Percentiles rank a stretch among this genome's conserved stretches.
These are phyloP conservation scores for Dalbergia oliveri DNA, from an alignment of 306 rosid species.

Conservation along the genomic window DNA sequence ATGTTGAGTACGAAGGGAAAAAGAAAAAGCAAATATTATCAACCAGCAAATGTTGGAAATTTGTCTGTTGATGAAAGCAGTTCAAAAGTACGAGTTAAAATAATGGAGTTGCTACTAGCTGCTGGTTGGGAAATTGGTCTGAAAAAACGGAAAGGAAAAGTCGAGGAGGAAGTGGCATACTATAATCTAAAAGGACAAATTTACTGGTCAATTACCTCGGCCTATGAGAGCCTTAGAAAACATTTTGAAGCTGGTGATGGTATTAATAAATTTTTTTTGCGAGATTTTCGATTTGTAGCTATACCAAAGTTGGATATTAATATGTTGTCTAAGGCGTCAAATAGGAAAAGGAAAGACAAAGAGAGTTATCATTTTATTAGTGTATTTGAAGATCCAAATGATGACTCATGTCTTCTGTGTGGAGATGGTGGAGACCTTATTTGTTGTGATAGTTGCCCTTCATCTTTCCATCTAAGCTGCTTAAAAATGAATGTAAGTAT, in stretches of 20 bases:
- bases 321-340: neutral
- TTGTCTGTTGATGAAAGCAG: too few species aligned
- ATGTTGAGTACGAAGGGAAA: too few species aligned
- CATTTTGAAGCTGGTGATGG: neutral
- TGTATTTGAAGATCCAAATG: slow-evolving; percentile 66
- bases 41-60: too few species aligned
- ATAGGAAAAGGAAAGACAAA: too few species aligned
- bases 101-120: too few species aligned
- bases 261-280: too few species aligned
- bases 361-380: slow-evolving; percentile 51
- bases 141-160: too few species aligned
- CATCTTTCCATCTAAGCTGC: slow-evolving; percentile 77
- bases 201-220: neutral
- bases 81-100: too few species aligned
- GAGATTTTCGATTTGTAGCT: neutral
- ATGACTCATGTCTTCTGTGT: slow-evolving; percentile 72
- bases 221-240: neutral
- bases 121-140: neutral
- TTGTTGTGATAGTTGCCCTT: slow-evolving; percentile 80
- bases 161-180: neutral
- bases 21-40: too few species aligned
- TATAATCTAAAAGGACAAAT: neutral
- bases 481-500: slow-evolving; percentile 63
- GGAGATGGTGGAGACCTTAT: slow-evolving; percentile 73
- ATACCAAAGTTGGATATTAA: too few species aligned